These are phyloP conservation scores for Haplosporangium sp. DNA, from an alignment of 371 early-diverging fungal species.

Conservation along the genomic window DNA sequence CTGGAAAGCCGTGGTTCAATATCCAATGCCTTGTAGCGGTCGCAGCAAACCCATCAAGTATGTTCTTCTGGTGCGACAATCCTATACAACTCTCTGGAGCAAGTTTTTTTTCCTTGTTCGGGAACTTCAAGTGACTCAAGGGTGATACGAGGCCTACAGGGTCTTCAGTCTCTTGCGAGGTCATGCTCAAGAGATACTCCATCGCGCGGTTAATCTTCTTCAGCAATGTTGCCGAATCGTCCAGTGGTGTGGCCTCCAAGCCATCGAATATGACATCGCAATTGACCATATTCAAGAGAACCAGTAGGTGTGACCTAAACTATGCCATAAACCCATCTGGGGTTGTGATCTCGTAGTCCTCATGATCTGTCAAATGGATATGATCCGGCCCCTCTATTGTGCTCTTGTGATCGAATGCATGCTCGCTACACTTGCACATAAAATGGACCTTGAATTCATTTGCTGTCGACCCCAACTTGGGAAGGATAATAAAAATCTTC, in stretches of 20 bases:
- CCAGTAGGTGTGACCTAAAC: constrained; percentile 16
- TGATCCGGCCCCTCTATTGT: constrained; percentile 9
- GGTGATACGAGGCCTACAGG: neutral
- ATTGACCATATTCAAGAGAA: constrained; percentile 27
- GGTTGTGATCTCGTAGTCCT: constrained; percentile 18
- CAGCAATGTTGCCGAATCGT: constrained; percentile 7
- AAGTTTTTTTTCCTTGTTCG: constrained; percentile 4
- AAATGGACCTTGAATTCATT: constrained; percentile 21
- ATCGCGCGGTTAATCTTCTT: constrained; percentile 15
- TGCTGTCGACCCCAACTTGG: neutral
- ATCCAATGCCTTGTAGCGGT: constrained; percentile 17
- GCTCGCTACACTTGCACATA: constrained; percentile 24
- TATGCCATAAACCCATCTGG: constrained; percentile 7
- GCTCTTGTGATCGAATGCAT: neutral
- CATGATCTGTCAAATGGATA: constrained; percentile 23
- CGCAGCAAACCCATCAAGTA: constrained; percentile 21
- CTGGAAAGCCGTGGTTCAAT: neutral
- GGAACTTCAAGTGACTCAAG: constrained; percentile 1
- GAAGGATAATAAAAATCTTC: constrained; percentile 11
- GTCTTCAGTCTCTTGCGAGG: neutral
- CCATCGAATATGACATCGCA: constrained; percentile 20
- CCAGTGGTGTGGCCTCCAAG: constrained; percentile 13
- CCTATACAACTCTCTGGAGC: constrained; percentile 12
- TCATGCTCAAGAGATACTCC: constrained; percentile 14
- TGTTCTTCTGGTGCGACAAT: constrained; percentile 18